Conservation (phyloP, 441 rosid genomes). For the Codiaeum variegatum region DNA sequence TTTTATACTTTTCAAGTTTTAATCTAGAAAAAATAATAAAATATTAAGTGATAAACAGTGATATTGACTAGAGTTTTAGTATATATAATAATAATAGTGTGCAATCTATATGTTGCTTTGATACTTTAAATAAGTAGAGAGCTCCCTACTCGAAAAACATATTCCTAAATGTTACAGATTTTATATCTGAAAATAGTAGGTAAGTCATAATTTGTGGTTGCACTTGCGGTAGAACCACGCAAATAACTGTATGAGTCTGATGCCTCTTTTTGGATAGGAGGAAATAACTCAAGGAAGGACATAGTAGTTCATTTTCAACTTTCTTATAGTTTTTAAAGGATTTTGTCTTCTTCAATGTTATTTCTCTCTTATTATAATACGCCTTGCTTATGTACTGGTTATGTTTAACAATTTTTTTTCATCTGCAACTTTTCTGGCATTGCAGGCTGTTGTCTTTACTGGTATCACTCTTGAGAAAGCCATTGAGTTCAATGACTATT, state of each 20-base stretch:
- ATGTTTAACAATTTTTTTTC: background rate
- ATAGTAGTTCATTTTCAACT: background rate
- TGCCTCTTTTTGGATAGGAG: background rate
- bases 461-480: conserved; percentile 63
- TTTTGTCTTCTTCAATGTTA: background rate
- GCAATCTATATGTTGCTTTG: background rate
- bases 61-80: no score
- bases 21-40: no score
- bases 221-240: background rate
- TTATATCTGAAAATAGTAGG: background rate
- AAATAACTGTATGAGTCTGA: background rate
- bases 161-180: background rate
- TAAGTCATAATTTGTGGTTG: background rate
- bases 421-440: background rate
- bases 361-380: background rate
- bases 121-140: background rate
- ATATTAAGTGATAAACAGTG: no score
- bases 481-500: conserved; percentile 66
- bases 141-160: background rate
- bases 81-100: background rate
- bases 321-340: background rate
- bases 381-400: background rate
- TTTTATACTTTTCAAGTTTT: no score
- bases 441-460: conserved; percentile 86
- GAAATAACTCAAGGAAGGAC: background rate